Conservation (phyloP, 768 basidiomycete species). For the Tulasnella sp. region DNA sequence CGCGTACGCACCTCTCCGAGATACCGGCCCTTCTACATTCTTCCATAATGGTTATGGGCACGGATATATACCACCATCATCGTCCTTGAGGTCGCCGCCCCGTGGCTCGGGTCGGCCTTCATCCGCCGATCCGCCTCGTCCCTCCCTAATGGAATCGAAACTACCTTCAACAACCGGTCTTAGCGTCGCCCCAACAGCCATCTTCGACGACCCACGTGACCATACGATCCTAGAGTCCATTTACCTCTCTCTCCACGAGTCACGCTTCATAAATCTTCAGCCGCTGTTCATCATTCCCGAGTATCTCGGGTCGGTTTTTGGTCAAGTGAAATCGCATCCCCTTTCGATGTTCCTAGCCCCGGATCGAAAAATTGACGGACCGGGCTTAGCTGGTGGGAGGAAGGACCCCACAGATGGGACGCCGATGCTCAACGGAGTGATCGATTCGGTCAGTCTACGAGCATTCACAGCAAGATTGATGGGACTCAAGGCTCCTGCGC, state of each 20-base stretch:
- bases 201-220: constrained; percentile 42
- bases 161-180: background rate
- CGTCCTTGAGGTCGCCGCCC: too few species aligned
- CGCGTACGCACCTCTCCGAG: too few species aligned
- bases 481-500: background rate
- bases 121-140: too few species aligned
- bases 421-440: constrained; percentile 1
- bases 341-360: constrained; percentile 30
- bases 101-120: too few species aligned
- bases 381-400: constrained; percentile 33
- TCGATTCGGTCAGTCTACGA: background rate
- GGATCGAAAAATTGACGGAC: constrained; percentile 53
- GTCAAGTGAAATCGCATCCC: constrained; percentile 33
- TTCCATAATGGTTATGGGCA: too few species aligned
- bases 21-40: too few species aligned
- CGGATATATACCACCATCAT: too few species aligned
- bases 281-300: constrained; percentile 53
- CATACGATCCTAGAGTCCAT: constrained; percentile 53
- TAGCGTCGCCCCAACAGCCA: background rate
- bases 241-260: constrained; percentile 56
- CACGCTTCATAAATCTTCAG: constrained; percentile 54
- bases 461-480: background rate
- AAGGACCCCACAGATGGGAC: background rate
- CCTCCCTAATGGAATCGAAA: too few species aligned
- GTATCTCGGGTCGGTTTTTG: constrained; percentile 47